These are phyloP conservation scores for Wickerhamomyces queroliae DNA, from an alignment of 805 yeast species.

Conservation along the genomic window DNA sequence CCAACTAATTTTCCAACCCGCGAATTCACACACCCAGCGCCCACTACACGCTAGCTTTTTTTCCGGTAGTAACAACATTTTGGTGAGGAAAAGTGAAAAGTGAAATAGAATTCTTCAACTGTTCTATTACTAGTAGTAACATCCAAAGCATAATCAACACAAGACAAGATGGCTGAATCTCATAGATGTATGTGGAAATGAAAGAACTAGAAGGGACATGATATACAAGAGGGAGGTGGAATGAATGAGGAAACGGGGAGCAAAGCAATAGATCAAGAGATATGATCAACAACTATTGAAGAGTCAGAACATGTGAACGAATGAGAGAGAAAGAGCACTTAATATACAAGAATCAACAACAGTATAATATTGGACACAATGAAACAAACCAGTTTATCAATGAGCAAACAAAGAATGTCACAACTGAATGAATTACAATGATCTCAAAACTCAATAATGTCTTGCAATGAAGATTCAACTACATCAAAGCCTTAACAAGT, in stretches of 20 bases:
- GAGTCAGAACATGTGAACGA: background rate
- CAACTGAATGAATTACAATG: no score
- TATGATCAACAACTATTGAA: background rate
- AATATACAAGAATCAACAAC: no score
- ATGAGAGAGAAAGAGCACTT: no score
- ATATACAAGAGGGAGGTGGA: background rate
- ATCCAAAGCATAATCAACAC: slow-evolving; percentile 1
- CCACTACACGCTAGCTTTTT: no score
- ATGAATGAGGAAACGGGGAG: background rate
- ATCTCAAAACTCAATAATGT: no score
- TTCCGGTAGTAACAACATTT: background rate
- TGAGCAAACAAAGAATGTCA: no score
- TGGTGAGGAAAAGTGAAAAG: slow-evolving; percentile 1
- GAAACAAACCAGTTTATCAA: no score
- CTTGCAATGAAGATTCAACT: no score
- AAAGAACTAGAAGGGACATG: no score
- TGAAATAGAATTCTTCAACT: background rate
- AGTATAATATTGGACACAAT: no score
- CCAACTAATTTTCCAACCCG: slow-evolving; percentile 1
- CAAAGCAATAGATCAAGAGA: background rate
- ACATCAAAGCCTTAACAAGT: no score
- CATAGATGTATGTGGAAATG: slow-evolving; percentile 81
- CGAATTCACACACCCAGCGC: no score
- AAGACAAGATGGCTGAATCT: slow-evolving; percentile 76
- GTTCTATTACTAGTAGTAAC: background rate